Percentiles rank a stretch among this genome's conserved stretches.
Conservation (phyloP, 2,329 filamentous ascomycete genomes). For the Colletotrichum filicis region DNA sequence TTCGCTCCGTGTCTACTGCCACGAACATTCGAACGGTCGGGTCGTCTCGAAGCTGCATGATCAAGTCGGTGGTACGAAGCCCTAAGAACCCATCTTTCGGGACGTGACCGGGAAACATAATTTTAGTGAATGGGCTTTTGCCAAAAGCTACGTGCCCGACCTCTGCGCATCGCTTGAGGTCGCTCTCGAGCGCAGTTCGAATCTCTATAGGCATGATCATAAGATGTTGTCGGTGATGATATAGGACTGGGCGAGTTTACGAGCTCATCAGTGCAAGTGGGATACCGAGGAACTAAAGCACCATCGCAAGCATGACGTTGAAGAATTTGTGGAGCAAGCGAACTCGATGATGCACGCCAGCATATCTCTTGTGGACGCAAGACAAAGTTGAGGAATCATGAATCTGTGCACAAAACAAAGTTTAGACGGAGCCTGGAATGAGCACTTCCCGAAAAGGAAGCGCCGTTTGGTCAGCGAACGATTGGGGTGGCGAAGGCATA, state of each 20-base stretch:
- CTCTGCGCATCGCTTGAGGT: neutral
- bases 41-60: constrained; percentile 25
- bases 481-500: neutral
- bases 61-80: constrained; percentile 37
- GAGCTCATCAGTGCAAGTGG: neutral
- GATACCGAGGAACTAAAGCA: neutral
- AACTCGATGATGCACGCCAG: neutral
- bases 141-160: constrained; percentile 7
- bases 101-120: constrained; percentile 44
- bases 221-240: neutral
- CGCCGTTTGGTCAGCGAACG: neutral
- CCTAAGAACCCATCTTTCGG: constrained; percentile 37
- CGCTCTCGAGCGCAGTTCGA: neutral
- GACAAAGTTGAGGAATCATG: neutral
- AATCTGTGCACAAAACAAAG: neutral
- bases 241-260: too few relatives aligned
- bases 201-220: constrained; percentile 22
- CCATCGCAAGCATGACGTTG: neutral
- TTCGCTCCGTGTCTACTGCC: constrained; percentile 19
- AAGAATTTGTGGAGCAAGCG: neutral
- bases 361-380: neutral
- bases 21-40: constrained; percentile 5
- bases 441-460: neutral
- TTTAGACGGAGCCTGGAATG: neutral
- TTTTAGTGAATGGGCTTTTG: neutral